Evolutionary conservation across 2,329 filamentous ascomycete species (phyloP).

Genomic region (Aspergillus chevalieri): DNA sequence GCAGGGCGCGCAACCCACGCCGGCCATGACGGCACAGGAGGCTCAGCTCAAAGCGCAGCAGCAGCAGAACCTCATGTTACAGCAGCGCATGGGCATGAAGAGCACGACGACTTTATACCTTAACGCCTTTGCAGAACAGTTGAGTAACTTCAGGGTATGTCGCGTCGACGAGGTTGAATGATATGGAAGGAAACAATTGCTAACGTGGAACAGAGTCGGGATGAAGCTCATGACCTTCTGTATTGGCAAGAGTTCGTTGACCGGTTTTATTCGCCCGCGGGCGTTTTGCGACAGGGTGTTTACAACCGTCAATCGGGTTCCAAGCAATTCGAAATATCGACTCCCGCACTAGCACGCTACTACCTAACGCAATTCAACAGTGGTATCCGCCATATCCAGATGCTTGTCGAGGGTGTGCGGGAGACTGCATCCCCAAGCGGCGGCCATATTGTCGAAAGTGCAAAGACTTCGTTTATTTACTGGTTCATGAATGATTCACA

Average conservation of each 20-base stretch:
- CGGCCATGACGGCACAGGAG: slow-evolving; percentile 35
- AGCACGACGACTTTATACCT: slow-evolving; percentile 48
- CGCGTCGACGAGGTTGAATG: background rate
- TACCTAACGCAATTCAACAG: slow-evolving; percentile 86
- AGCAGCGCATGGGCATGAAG: slow-evolving; percentile 30
- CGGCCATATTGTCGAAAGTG: slow-evolving; percentile 68
- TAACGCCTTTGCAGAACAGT: slow-evolving; percentile 51
- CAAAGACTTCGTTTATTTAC: slow-evolving; percentile 74
- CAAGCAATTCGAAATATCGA: slow-evolving; percentile 83
- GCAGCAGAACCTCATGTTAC: slow-evolving; percentile 36
- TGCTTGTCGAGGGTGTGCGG: slow-evolving; percentile 66
- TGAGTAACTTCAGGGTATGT: slow-evolving; percentile 55
- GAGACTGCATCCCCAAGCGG: slow-evolving; percentile 56
- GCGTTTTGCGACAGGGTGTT: slow-evolving; percentile 69
- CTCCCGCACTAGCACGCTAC: slow-evolving; percentile 75
- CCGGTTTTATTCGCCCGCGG: slow-evolving; percentile 71
- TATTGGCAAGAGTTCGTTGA: slow-evolving; percentile 78
- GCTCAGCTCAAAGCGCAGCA: slow-evolving; percentile 36
- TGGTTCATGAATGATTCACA: slow-evolving; percentile 82
- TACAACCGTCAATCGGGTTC: slow-evolving; percentile 50
- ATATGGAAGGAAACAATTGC: background rate
- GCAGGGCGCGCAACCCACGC: slow-evolving; percentile 28
- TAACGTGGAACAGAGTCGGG: slow-evolving; percentile 42
- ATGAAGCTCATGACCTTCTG: slow-evolving; percentile 60
- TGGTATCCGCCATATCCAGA: slow-evolving; percentile 76